A percentile compares a stretch with the other conserved stretches of the same genome.
Conservation (phyloP, 331 rosid species). For the Dryas integrifolia region DNA sequence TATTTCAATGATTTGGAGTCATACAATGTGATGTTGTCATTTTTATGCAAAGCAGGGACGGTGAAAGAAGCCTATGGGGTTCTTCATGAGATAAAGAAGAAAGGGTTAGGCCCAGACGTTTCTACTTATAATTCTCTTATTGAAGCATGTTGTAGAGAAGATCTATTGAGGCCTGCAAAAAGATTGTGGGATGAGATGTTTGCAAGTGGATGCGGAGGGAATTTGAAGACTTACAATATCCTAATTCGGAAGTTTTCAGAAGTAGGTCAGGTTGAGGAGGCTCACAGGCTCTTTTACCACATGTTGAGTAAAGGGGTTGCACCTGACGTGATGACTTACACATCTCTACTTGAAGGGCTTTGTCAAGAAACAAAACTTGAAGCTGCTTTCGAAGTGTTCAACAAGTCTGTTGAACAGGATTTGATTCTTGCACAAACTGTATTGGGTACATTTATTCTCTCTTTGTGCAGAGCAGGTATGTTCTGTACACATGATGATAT, state of each 20-base stretch:
- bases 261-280: constrained; percentile 71
- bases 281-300: constrained; percentile 59
- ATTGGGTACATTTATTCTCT: constrained; percentile 45
- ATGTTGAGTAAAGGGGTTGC: constrained; percentile 62
- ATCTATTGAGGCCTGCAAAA: constrained; percentile 73
- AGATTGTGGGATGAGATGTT: constrained; percentile 99
- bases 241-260: constrained; percentile 62
- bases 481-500: constrained; percentile 5
- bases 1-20: constrained; percentile 65
- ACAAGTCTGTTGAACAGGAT: constrained; percentile 53
- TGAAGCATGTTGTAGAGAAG: constrained; percentile 87
- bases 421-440: constrained; percentile 47
- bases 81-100: constrained; percentile 79
- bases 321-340: constrained; percentile 63
- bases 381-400: constrained; percentile 66
- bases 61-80: constrained; percentile 71
- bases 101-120: constrained; percentile 58
- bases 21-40: constrained; percentile 66
- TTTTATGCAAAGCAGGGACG: constrained; percentile 71
- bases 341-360: constrained; percentile 66
- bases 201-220: constrained; percentile 63
- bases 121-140: constrained; percentile 65
- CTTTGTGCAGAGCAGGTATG: constrained; percentile 66
- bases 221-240: constrained; percentile 73
- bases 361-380: constrained; percentile 56